Base-by-base conservation (phyloP, 306 rosid genomes). In the Styphnolobium japonicum region DNA sequence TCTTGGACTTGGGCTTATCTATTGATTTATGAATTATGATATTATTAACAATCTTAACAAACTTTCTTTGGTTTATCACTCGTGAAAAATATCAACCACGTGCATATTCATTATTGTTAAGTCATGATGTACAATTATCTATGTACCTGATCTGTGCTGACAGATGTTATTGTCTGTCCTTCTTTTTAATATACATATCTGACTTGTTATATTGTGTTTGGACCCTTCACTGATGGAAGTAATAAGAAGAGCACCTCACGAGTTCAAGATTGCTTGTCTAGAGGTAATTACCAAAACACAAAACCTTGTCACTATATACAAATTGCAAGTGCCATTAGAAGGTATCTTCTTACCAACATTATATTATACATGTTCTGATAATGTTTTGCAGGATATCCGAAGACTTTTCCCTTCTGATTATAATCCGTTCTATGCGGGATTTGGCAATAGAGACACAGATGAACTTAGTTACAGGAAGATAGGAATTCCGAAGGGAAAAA, bases 191-290 rank as follows among this genome's bases (percentile, higher is more conserved):
- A 53, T 48, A 27, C 16, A 60, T 63, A 56, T 48, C 79, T 86
- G 83, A 78, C 70, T 77, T 71, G 76, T 33, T 75, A 10, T 73
- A 75, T 76, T 84, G 52, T 78, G 72, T 75, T 79, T 73, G 64
- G 36, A 1, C 48, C 61, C 34, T 71, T n/a, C n/a, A n/a, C n/a
- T n/a, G n/a, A n/a, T 76, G 67, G 61, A 88, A 95, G 99, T 95
- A 34, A 92, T 95, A 82, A 85, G 99, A 91, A 90, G 99, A 88
- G 98, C 99, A 67, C 99, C 99, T 6, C 99, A 95, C 40, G 99
- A 95, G 80, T 95, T 95, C 89, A 95, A 95, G 90, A 95, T 95
- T 67, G 98, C 98, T 16, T 95, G 99, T 83, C 87, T 95, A 81
- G 97, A 95, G 98, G 99, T 95, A 88, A 85, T 23, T 77, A 2